Conservation (phyloP, 805 yeast species). For the Lachancea nothofagi region DNA sequence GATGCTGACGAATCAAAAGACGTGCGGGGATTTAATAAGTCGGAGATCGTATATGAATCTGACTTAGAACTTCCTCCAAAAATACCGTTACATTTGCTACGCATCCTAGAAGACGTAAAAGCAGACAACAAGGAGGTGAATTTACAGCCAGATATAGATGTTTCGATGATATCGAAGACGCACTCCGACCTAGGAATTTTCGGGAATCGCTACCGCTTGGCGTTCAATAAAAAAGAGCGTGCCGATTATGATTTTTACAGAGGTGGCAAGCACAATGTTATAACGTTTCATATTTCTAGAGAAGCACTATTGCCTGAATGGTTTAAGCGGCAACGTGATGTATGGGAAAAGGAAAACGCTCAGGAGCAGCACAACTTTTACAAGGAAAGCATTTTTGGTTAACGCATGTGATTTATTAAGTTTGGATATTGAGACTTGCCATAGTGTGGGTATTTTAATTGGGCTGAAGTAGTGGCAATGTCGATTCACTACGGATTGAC, state of each 20-base stretch:
- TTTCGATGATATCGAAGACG: constrained; percentile 15
- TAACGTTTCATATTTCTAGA: constrained; percentile 47
- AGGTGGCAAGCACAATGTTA: constrained; percentile 34
- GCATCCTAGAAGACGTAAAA: constrained; percentile 24
- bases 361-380: constrained; percentile 32
- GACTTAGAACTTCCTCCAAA: constrained; percentile 26
- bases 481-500: too few species aligned
- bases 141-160: neutral
- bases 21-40: constrained; percentile 2
- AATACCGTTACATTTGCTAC: constrained; percentile 26
- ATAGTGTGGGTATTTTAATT: too few species aligned
- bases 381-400: constrained; percentile 29
- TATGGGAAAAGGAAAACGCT: constrained; percentile 52
- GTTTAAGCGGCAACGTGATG: constrained; percentile 59
- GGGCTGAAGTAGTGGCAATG: too few species aligned
- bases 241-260: constrained; percentile 38
- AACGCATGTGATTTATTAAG: neutral
- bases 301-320: constrained; percentile 66
- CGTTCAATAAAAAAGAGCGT: constrained; percentile 29
- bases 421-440: neutral
- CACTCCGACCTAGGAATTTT: constrained; percentile 30
- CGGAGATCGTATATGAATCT: constrained; percentile 24
- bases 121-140: constrained; percentile 12
- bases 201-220: constrained; percentile 30
- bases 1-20: constrained; percentile 1